These are phyloP conservation scores for Onygena corvina DNA, from an alignment of 2,329 filamentous ascomycete genomes.

Conservation along the genomic window DNA sequence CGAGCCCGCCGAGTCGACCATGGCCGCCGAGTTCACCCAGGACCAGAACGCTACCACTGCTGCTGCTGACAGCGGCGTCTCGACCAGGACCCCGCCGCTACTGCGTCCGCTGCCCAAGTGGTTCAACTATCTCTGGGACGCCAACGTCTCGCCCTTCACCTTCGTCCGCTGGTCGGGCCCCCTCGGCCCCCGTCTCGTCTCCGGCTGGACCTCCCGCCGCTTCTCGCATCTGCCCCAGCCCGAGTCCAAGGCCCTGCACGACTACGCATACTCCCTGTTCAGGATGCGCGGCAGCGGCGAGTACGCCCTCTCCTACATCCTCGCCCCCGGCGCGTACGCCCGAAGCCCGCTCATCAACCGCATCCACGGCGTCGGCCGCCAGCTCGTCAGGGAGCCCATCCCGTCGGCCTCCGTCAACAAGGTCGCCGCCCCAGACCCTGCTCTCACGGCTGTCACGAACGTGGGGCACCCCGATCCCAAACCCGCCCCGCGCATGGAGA, in stretches of 20 bases:
- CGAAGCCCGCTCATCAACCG: constrained; percentile 75
- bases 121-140: constrained; percentile 91
- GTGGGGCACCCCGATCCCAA: constrained; percentile 4
- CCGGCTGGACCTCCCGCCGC: constrained; percentile 83
- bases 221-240: constrained; percentile 75
- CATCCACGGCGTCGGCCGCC: constrained; percentile 77
- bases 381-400: constrained; percentile 34
- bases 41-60: constrained; percentile 42
- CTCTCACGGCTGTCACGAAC: too few species aligned
- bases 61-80: constrained; percentile 24
- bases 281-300: constrained; percentile 84
- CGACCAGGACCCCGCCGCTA: constrained; percentile 34
- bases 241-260: constrained; percentile 75
- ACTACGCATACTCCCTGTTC: constrained; percentile 91
- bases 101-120: constrained; percentile 62
- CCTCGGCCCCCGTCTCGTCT: constrained; percentile 79
- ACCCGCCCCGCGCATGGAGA: constrained; percentile 37
- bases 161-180: constrained; percentile 80
- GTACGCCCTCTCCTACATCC: constrained; percentile 82
- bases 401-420: constrained; percentile 14
- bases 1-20: constrained; percentile 58
- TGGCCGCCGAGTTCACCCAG: constrained; percentile 67
- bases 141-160: constrained; percentile 90
- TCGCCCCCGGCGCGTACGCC: constrained; percentile 87
- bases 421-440: constrained; percentile 11